Conservation (phyloP, 2,329 filamentous ascomycete species). For the Cladosporium phlei region DNA sequence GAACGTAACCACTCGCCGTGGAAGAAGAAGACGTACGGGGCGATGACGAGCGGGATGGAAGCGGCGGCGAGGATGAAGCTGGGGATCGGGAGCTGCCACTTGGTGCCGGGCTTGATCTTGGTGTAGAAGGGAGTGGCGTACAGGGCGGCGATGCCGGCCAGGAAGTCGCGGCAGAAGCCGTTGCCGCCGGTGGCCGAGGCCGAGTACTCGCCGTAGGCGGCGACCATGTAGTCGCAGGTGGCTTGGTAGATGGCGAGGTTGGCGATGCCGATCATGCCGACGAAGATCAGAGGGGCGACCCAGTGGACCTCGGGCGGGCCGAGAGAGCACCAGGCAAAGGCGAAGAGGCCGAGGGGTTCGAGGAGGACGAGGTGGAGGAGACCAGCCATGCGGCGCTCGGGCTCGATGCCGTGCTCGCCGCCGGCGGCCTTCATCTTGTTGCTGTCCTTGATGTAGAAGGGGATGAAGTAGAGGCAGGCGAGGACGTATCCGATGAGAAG, state of each 20-base stretch:
- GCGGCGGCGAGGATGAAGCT: constrained; percentile 51
- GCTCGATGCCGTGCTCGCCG: constrained; percentile 42
- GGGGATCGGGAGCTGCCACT: constrained; percentile 41
- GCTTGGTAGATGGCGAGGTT: constrained; percentile 45
- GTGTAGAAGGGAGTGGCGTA: constrained; percentile 54
- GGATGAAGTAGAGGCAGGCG: constrained; percentile 56
- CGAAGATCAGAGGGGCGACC: constrained; percentile 64
- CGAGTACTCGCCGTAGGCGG: constrained; percentile 66
- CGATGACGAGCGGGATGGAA: constrained; percentile 47
- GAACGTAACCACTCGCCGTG: constrained; percentile 38
- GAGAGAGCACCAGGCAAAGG: constrained; percentile 64
- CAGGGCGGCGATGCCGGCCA: constrained; percentile 67
- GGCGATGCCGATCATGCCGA: constrained; percentile 63
- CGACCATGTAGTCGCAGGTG: constrained; percentile 59
- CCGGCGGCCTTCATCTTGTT: constrained; percentile 39
- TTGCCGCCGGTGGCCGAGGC: constrained; percentile 73
- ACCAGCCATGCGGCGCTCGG: constrained; percentile 62
- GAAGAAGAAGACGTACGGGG: constrained; percentile 53
- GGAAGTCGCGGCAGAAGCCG: constrained; percentile 67
- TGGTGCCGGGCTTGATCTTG: constrained; percentile 22
- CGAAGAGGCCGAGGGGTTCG: constrained; percentile 62
- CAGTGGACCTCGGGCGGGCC: constrained; percentile 56
- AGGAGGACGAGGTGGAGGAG: constrained; percentile 58
- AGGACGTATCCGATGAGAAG: constrained; percentile 64
- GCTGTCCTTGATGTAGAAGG: constrained; percentile 42